These are phyloP conservation scores for Alternaria brassicicola DNA, from an alignment of 2,329 filamentous ascomycete species.

Conservation along the genomic window DNA sequence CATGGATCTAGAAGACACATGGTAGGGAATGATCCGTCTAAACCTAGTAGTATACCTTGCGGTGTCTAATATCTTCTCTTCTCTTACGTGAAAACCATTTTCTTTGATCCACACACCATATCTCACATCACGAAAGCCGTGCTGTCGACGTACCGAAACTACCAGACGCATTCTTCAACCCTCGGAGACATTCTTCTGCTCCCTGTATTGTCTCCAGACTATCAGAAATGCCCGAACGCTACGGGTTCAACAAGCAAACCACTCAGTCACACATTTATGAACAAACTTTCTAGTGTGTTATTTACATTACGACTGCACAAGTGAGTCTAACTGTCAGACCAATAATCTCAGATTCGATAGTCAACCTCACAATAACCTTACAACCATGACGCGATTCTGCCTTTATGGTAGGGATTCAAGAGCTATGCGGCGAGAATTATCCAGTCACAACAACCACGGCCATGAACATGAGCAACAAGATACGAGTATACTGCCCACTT, in stretches of 20 bases:
- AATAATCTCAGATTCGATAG: neutral
- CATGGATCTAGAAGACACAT: neutral
- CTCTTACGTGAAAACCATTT: too few species aligned
- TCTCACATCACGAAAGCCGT: neutral
- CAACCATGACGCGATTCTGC: neutral
- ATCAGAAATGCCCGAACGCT: neutral
- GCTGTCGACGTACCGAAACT: neutral
- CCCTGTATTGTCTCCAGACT: neutral
- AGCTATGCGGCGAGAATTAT: neutral
- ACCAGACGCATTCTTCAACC: neutral
- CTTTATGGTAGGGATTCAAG: neutral
- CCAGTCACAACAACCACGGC: neutral
- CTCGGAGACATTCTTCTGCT: neutral
- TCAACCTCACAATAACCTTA: neutral
- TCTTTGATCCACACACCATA: neutral
- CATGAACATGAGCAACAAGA: neutral
- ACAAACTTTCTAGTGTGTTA: neutral
- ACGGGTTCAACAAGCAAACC: neutral
- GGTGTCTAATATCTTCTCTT: neutral
- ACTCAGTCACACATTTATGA: neutral
- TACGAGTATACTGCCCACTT: neutral
- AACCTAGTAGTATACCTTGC: neutral
- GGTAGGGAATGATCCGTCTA: neutral
- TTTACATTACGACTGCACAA: neutral
- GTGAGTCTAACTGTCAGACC: neutral